Conservation (phyloP, 768 basidiomycete genomes). For the Leucogyrophana mollusca region DNA sequence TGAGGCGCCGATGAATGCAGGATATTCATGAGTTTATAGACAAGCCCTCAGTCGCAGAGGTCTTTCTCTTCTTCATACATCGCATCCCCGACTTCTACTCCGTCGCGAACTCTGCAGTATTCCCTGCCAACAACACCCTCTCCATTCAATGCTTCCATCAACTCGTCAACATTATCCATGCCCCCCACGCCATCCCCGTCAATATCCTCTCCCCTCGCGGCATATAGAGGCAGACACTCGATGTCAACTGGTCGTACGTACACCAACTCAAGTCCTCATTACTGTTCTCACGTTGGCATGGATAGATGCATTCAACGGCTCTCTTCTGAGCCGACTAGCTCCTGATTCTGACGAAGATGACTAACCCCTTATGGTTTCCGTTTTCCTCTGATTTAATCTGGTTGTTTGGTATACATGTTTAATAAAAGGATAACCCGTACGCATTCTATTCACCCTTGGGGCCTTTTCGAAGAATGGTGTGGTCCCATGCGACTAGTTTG, state of each 20-base stretch:
- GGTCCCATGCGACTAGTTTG: background rate
- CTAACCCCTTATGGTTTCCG: background rate
- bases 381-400: too few species aligned
- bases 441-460: too few species aligned
- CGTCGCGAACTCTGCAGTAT: slow-evolving; percentile 31
- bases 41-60: slow-evolving; percentile 26
- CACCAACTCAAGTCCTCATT: too few species aligned
- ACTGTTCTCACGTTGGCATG: background rate
- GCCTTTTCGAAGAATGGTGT: background rate
- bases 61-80: slow-evolving; percentile 29
- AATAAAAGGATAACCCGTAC: too few species aligned
- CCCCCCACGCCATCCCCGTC: slow-evolving; percentile 37
- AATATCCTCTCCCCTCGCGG: slow-evolving; percentile 28
- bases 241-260: slow-evolving; percentile 34
- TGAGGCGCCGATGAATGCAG: background rate
- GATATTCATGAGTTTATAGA: slow-evolving; percentile 2
- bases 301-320: slow-evolving; percentile 28
- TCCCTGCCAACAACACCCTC: slow-evolving; percentile 37
- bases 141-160: slow-evolving; percentile 34
- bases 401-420: too few species aligned
- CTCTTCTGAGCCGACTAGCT: slow-evolving; percentile 22
- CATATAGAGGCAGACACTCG: slow-evolving; percentile 38
- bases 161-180: slow-evolving; percentile 23
- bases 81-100: slow-evolving; percentile 28
- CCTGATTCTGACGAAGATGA: slow-evolving; percentile 29